phyloP scores from a whole-genome alignment of 192 early-diverging fungal genomes.

The Phlyctochytrium bullatum region DNA sequence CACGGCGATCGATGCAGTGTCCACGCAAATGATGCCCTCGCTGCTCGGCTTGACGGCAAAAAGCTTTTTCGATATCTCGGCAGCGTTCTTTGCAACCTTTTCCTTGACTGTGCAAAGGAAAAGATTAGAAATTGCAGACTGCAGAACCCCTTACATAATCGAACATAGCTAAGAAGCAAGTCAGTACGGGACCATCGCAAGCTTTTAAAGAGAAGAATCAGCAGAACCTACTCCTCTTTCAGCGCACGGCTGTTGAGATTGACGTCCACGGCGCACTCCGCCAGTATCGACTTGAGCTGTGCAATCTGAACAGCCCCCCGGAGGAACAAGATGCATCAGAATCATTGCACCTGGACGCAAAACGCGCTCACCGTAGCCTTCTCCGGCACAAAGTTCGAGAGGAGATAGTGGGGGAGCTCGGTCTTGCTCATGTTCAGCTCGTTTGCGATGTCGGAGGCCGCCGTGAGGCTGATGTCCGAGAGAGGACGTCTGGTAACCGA shows the following conservation, averaged over 20 bases:
- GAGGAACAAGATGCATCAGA: neutral
- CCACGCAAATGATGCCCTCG: neutral
- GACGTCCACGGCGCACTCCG: neutral
- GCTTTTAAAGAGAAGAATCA: neutral
- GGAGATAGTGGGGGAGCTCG: neutral
- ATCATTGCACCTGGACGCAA: too few relatives aligned
- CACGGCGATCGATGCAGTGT: neutral
- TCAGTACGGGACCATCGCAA: neutral
- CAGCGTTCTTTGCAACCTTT: neutral
- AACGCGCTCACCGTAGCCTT: neutral
- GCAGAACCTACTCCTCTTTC: neutral
- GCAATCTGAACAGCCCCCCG: neutral
- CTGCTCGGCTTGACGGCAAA: neutral
- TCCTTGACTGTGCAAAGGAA: neutral
- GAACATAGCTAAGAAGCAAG: slow-evolving; percentile 3
- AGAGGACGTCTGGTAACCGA: too few relatives aligned
- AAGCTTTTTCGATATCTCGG: neutral
- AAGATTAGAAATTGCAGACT: neutral
- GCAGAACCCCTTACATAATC: neutral
- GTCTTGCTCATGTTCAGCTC: too few relatives aligned
- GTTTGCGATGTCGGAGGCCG: too few relatives aligned
- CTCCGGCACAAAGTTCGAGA: neutral
- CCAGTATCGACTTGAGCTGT: neutral
- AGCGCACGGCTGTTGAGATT: neutral
- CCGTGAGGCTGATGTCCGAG: too few relatives aligned